A percentile compares a stretch with the other conserved stretches of the same genome.
These are phyloP conservation scores for Artemisia tridentata DNA, from an alignment of 129 eudicot genomes.

Conservation along the genomic window DNA sequence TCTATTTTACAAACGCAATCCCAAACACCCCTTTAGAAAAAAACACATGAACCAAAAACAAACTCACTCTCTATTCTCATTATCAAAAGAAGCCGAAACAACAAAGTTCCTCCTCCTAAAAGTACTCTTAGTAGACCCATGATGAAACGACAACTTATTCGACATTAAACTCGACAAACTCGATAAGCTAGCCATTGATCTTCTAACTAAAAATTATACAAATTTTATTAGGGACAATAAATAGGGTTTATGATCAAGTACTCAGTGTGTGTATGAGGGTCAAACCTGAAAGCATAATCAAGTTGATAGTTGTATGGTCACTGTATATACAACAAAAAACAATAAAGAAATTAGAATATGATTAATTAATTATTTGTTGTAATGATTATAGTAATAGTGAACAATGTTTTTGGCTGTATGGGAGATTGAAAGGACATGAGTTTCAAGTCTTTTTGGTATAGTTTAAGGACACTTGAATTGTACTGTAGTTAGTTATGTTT, in stretches of 20 bases:
- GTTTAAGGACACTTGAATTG: constrained; percentile 11
- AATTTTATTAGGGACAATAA: constrained; percentile 20
- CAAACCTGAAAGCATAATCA: constrained; percentile 46
- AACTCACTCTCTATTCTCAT: constrained; percentile 85
- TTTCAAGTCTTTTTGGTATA: constrained; percentile 10
- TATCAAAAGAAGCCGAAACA: constrained; percentile 67
- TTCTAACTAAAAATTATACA: constrained; percentile 28
- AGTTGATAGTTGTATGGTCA: constrained; percentile 18
- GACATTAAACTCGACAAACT: constrained; percentile 46
- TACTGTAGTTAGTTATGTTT: no score
- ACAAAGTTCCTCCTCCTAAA: constrained; percentile 51
- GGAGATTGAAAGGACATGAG: constrained; percentile 30
- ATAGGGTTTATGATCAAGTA: constrained; percentile 23
- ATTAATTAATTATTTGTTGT: not conserved
- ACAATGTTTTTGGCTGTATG: constrained; percentile 25
- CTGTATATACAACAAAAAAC: constrained; percentile 9
- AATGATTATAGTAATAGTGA: not conserved
- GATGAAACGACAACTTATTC: constrained; percentile 59
- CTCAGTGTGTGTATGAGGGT: not conserved
- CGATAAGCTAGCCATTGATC: constrained; percentile 58
- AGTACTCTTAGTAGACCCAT: constrained; percentile 42
- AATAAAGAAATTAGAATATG: not conserved
- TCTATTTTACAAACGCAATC: no score
- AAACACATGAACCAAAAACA: not conserved
- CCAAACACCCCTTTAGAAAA: not conserved